These are phyloP conservation scores for Entomortierella lignicola DNA, from an alignment of 192 early-diverging fungal genomes.

Conservation along the genomic window DNA sequence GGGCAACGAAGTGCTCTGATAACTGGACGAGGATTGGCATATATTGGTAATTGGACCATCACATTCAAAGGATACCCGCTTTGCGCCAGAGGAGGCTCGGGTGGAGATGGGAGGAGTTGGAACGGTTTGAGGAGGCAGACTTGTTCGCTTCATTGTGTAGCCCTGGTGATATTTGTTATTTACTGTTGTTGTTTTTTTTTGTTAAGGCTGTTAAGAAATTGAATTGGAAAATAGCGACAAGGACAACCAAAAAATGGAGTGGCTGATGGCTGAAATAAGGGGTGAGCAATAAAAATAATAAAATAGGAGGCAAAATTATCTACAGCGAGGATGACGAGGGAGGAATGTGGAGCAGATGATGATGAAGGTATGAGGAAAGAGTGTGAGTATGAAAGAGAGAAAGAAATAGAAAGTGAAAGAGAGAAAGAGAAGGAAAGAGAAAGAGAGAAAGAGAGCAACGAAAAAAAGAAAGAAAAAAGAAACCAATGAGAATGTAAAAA, in stretches of 20 bases:
- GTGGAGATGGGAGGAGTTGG: background rate
- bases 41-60: background rate
- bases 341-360: background rate
- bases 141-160: constrained; percentile 14
- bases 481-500: background rate
- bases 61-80: constrained; percentile 24
- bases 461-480: background rate
- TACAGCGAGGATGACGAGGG: background rate
- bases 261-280: too few relatives aligned
- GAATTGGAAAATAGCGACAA: too few relatives aligned
- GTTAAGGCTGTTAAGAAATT: too few relatives aligned
- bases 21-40: background rate
- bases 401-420: background rate
- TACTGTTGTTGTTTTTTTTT: too few relatives aligned
- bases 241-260: too few relatives aligned
- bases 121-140: constrained; percentile 10
- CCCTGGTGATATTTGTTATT: too few relatives aligned
- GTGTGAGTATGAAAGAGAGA: background rate
- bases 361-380: background rate
- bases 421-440: background rate
- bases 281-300: too few relatives aligned
- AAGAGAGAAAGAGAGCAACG: background rate
- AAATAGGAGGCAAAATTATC: background rate
- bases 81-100: background rate
- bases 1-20: background rate